Conservation (phyloP, 352 stramenopile genomes). For the Pythium dissotocum region DNA sequence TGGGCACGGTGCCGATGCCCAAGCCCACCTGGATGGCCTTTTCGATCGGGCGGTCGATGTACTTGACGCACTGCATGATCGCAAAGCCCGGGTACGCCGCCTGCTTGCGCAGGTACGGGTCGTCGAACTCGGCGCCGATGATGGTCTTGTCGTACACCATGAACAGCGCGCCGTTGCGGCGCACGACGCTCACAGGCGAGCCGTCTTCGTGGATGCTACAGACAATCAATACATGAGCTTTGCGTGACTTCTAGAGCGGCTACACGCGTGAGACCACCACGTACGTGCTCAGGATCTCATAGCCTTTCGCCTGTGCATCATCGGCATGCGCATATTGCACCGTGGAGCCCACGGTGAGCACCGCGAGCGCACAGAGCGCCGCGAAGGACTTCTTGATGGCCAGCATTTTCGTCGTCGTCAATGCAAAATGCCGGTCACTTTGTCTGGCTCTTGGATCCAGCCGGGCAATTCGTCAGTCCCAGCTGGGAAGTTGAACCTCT, state of each 20-base stretch:
- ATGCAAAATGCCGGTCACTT: background rate
- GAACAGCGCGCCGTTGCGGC: conserved; percentile 51
- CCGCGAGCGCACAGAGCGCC: conserved; percentile 16
- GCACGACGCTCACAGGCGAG: conserved; percentile 63
- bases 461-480: background rate
- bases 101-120: conserved; percentile 54
- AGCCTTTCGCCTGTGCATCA: conserved; percentile 12
- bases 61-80: conserved; percentile 76
- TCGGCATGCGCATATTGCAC: background rate
- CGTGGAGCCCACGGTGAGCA: conserved; percentile 13
- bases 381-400: conserved; percentile 13
- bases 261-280: background rate
- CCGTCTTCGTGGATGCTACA: conserved; percentile 31
- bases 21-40: conserved; percentile 65
- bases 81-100: conserved; percentile 77
- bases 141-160: conserved; percentile 78
- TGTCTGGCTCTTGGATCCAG: conserved; percentile 4
- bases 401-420: conserved; percentile 1
- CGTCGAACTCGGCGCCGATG: conserved; percentile 78
- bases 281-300: conserved; percentile 30
- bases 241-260: background rate
- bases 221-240: too few species aligned
- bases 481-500: conserved; percentile 7
- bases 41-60: conserved; percentile 45
- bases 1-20: conserved; percentile 70